Evolutionary conservation across 139 green algal genomes (phyloP).

Genomic region (Chlorella sorokiniana): DNA sequence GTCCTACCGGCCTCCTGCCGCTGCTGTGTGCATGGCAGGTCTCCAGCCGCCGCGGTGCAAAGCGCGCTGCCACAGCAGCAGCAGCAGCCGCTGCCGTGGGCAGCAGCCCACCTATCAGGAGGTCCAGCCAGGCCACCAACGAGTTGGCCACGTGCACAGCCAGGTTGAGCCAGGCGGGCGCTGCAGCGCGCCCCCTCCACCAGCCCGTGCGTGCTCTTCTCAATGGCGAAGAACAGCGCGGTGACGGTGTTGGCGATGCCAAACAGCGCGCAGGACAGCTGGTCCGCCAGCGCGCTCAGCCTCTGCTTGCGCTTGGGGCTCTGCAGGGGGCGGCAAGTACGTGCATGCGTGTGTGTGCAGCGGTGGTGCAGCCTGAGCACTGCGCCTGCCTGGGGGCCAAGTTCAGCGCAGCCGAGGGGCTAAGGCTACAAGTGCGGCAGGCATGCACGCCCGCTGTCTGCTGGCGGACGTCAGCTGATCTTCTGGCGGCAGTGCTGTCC

Average conservation of each 20-base stretch:
- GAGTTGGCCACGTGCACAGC: constrained; percentile 67
- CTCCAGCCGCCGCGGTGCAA: too few species aligned
- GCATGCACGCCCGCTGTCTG: too few species aligned
- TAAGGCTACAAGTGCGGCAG: too few species aligned
- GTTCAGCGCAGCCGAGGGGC: too few species aligned
- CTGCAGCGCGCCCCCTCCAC: constrained; percentile 62
- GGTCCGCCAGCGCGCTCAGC: constrained; percentile 44
- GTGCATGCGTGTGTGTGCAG: background rate
- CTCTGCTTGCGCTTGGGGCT: constrained; percentile 38
- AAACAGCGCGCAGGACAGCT: constrained; percentile 71
- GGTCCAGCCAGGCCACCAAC: constrained; percentile 64
- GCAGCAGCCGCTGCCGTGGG: background rate
- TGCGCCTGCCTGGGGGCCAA: too few species aligned
- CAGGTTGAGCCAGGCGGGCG: constrained; percentile 66
- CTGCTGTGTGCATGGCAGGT: too few species aligned
- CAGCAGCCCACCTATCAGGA: constrained; percentile 42
- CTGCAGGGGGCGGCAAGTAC: constrained; percentile 43
- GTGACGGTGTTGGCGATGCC: constrained; percentile 71
- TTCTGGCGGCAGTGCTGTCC: background rate
- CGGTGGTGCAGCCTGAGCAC: too few species aligned
- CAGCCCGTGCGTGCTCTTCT: constrained; percentile 54
- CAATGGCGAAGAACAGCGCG: constrained; percentile 71
- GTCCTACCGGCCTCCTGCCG: too few species aligned
- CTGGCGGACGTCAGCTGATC: background rate
- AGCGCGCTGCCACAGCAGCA: background rate